phyloP scores from a whole-genome alignment of 1,284 basidiomycete genomes.

The Paramarasmius palmivorus region DNA sequence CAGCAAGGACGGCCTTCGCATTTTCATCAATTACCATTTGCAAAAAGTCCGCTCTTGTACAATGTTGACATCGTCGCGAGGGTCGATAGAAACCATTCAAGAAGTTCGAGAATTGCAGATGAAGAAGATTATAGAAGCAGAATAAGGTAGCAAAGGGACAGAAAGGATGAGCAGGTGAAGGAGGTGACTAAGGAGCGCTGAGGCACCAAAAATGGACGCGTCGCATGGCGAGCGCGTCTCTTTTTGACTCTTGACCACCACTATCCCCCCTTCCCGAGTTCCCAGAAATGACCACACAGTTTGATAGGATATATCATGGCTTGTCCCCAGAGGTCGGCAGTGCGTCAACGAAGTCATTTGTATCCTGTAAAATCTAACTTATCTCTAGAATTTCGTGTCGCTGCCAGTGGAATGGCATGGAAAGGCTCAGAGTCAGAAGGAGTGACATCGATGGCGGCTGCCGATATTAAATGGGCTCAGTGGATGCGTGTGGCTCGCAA shows the following conservation, averaged over 20 bases:
- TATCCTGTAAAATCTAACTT: constrained; percentile 4
- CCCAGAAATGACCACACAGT: constrained; percentile 67
- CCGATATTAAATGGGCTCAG: constrained; percentile 84
- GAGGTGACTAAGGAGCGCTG: not conserved
- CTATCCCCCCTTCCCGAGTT: constrained; percentile 9
- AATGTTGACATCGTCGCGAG: constrained; percentile 40
- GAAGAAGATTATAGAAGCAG: constrained; percentile 11
- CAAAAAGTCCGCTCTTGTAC: constrained; percentile 84
- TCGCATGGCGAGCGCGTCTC: constrained; percentile 28
- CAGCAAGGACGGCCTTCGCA: not conserved
- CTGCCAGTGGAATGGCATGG: constrained; percentile 90
- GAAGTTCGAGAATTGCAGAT: constrained; percentile 43
- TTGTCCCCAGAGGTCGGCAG: constrained; percentile 78
- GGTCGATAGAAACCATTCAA: constrained; percentile 41
- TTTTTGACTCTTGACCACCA: constrained; percentile 17
- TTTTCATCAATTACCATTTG: constrained; percentile 66
- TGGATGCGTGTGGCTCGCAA: constrained; percentile 93
- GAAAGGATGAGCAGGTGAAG: not conserved
- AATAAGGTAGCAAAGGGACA: constrained; percentile 8
- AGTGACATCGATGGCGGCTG: constrained; percentile 66
- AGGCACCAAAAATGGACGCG: not conserved
- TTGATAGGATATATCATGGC: constrained; percentile 82
- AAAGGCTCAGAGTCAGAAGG: constrained; percentile 71
- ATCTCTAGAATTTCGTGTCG: constrained; percentile 81
- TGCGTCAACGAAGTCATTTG: constrained; percentile 40